These are phyloP conservation scores for Ustilaginoidea virens DNA, from an alignment of 2,329 filamentous ascomycete genomes.

Conservation along the genomic window DNA sequence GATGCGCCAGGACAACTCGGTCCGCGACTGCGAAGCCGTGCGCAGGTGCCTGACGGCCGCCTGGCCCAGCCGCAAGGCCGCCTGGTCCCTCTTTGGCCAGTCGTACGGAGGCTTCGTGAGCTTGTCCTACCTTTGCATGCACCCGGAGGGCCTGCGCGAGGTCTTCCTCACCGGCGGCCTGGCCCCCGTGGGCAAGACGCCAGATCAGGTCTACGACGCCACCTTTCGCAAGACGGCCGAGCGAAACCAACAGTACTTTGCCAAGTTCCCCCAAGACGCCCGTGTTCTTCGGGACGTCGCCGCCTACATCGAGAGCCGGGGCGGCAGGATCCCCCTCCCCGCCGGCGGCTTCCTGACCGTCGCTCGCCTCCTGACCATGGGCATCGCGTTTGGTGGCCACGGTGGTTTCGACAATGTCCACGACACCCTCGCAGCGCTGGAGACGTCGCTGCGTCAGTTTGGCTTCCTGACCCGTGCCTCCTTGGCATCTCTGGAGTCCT, in stretches of 20 bases:
- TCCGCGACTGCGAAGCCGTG: slow-evolving; percentile 78
- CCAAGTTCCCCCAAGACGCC: slow-evolving; percentile 72
- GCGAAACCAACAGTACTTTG: slow-evolving; percentile 67
- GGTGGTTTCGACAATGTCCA: slow-evolving; percentile 66
- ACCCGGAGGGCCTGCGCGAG: slow-evolving; percentile 64
- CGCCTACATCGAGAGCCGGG: slow-evolving; percentile 40
- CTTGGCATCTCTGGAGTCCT: slow-evolving; percentile 50
- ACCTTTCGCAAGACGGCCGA: slow-evolving; percentile 55
- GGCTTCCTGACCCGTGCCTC: slow-evolving; percentile 61
- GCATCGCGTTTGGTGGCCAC: slow-evolving; percentile 64
- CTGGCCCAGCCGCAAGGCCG: slow-evolving; percentile 52
- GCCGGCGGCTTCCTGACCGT: slow-evolving; percentile 60
- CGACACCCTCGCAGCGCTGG: slow-evolving; percentile 52
- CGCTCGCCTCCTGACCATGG: slow-evolving; percentile 60
- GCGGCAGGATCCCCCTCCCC: slow-evolving; percentile 44
- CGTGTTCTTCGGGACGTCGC: slow-evolving; percentile 51
- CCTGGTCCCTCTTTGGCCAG: slow-evolving; percentile 81
- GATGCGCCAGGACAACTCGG: slow-evolving; percentile 82
- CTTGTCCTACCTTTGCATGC: slow-evolving; percentile 70
- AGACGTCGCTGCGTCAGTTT: slow-evolving; percentile 59
- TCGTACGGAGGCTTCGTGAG: slow-evolving; percentile 83
- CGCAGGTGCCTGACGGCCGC: slow-evolving; percentile 57
- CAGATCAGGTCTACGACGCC: slow-evolving; percentile 61
- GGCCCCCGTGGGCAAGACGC: slow-evolving; percentile 54
- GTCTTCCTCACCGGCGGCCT: slow-evolving; percentile 75